Evolutionary conservation across 2,329 filamentous ascomycete species (phyloP).

Genomic region (Calonectria pseudoturangicola): DNA sequence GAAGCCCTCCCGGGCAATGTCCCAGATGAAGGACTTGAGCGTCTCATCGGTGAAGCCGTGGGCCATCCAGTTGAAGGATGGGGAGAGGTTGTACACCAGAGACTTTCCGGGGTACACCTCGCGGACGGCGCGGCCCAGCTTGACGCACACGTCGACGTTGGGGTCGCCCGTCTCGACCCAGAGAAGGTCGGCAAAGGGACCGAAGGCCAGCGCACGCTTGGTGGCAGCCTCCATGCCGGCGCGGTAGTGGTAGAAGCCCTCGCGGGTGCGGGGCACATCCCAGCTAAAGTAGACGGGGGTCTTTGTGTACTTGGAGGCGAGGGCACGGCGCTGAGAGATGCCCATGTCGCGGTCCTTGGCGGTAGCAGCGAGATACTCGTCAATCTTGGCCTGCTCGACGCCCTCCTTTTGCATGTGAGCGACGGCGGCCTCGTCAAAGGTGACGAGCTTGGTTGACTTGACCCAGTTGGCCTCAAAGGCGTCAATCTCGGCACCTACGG

Average conservation of each 20-base stretch:
- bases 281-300: conserved; percentile 88
- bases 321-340: conserved; percentile 82
- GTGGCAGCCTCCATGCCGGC: conserved; percentile 90
- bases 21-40: conserved; percentile 95
- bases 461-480: conserved; percentile 92
- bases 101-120: conserved; percentile 84
- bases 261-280: conserved; percentile 93
- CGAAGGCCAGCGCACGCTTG: conserved; percentile 94
- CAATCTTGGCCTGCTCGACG: conserved; percentile 77
- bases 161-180: conserved; percentile 98
- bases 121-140: conserved; percentile 86
- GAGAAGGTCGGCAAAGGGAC: conserved; percentile 92
- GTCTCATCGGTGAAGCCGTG: conserved; percentile 91
- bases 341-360: conserved; percentile 82
- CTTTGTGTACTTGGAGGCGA: conserved; percentile 81
- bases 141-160: conserved; percentile 83
- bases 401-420: conserved; percentile 82
- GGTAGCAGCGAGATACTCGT: conserved; percentile 79
- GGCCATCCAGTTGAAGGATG: conserved; percentile 98
- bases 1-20: conserved; percentile 91
- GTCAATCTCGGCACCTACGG: conserved; percentile 87
- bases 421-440: conserved; percentile 92
- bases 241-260: conserved; percentile 94
- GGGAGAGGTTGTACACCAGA: conserved; percentile 96
- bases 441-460: conserved; percentile 87